Base-by-base conservation (phyloP, 306 rosid genomes). In the Elaeagnus macrophylla region DNA sequence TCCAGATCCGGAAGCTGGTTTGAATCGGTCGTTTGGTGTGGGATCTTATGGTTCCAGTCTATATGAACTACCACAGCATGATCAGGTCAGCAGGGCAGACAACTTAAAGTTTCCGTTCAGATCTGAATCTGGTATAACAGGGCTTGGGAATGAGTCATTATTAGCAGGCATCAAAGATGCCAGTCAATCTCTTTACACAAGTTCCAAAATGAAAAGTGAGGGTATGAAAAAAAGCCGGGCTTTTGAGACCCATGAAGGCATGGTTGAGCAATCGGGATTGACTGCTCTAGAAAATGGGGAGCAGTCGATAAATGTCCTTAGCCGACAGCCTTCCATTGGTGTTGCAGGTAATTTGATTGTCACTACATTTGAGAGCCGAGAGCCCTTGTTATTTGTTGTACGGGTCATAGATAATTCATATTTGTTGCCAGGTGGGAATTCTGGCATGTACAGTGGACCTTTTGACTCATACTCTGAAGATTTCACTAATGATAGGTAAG, bases 31-130 rank as follows among this genome's bases (percentile, higher is more conserved):
- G 37, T 80, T 70, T 53, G 48, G 46, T 6, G 73, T 64, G 55
- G 77, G 82, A 19, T 67, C 75, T 7, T 79, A 66, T 63, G 79
- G 75, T 67, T 69, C 79, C 20, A 62, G 45, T 61, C 65, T 65
- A 12, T 39, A 65, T 51, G 78, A 72, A 12, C 66, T 60, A 15
- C 59, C 12, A 64, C 72, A 43, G 39, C 77, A 66, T 42, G 81
- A 62, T 57, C 49, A 35, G 62, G 53, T 66, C 41, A 11, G 64
- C 61, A 62, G 45, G 44, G 48, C 66, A 62, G 70, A 62, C 42
- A 60, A 75, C 59, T 81, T 72, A 46, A 75, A 61, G 10, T 18
- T 59, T 52, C 62, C 50, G 18, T 72, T 57, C 61, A 55, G 59
- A 65, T 50, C 78, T 17, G 61, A 71, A 37, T 57, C 79, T 43